These are phyloP conservation scores for Aspergillus mulundensis DNA, from an alignment of 495 filamentous ascomycete genomes.

Conservation along the genomic window DNA sequence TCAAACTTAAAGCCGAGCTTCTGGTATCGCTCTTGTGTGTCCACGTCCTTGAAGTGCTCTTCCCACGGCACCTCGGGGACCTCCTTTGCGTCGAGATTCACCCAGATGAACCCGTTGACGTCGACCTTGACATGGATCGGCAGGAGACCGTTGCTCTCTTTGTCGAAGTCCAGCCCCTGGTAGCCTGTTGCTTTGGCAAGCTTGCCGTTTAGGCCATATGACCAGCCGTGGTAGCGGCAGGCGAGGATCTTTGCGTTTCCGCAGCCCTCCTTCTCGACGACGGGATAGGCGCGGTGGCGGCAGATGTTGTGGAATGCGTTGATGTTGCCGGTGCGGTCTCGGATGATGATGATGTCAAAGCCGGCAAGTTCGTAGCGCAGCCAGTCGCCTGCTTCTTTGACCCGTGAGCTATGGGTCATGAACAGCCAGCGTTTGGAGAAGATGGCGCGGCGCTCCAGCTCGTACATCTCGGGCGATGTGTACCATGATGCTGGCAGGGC, in stretches of 20 bases:
- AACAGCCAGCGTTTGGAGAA: conserved; percentile 48
- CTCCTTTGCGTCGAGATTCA: conserved; percentile 37
- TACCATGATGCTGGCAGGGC: conserved; percentile 40
- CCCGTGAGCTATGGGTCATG: conserved; percentile 44
- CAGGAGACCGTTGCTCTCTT: conserved; percentile 50
- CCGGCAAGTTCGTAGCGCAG: conserved; percentile 45
- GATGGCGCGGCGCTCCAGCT: conserved; percentile 49
- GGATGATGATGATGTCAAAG: conserved; percentile 44
- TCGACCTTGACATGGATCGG: conserved; percentile 44
- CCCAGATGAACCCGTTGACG: conserved; percentile 51
- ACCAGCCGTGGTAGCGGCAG: conserved; percentile 55
- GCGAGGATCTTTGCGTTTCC: conserved; percentile 48
- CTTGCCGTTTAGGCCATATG: conserved; percentile 48
- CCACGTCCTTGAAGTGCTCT: no score
- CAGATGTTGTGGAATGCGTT: conserved; percentile 43
- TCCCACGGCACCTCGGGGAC: no score
- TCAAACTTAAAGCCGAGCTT: no score
- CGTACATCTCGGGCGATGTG: conserved; percentile 43
- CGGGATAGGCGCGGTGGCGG: conserved; percentile 40
- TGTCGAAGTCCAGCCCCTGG: conserved; percentile 40
- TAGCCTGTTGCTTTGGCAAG: conserved; percentile 55
- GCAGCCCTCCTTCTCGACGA: conserved; percentile 39
- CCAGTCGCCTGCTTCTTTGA: conserved; percentile 45
- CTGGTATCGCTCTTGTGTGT: no score
- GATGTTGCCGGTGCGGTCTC: conserved; percentile 42